Evolutionary conservation across 2,329 filamentous ascomycete species (phyloP).

Genomic region (Beauveria sp.): DNA sequence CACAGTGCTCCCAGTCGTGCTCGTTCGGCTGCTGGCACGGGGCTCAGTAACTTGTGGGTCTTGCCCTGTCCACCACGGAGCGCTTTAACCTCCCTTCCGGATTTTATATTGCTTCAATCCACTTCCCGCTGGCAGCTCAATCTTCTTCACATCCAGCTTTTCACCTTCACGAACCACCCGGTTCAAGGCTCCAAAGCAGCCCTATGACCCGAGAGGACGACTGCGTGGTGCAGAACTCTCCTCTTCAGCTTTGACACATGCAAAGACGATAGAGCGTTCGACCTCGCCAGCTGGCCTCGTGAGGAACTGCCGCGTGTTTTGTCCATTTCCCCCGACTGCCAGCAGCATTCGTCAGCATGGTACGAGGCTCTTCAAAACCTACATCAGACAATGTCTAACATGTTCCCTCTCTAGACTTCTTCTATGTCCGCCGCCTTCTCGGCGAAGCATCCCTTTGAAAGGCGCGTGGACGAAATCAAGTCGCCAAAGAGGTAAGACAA

Average conservation of each 20-base stretch:
- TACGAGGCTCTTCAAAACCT: background rate
- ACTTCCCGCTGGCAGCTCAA: background rate
- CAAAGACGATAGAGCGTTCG: background rate
- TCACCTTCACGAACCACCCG: background rate
- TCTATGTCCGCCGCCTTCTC: slow-evolving; percentile 67
- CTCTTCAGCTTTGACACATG: slow-evolving; percentile 6
- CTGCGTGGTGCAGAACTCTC: background rate
- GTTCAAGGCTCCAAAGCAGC: background rate
- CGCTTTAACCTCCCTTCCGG: slow-evolving; percentile 11
- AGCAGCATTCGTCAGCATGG: slow-evolving; percentile 4
- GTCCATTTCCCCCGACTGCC: background rate
- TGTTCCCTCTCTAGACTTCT: slow-evolving; percentile 48
- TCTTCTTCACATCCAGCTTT: background rate
- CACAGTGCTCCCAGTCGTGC: too few relatives aligned
- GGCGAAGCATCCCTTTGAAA: slow-evolving; percentile 66
- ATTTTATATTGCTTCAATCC: slow-evolving; percentile 9
- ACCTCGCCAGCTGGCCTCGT: slow-evolving; percentile 11
- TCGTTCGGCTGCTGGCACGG: background rate
- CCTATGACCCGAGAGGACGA: slow-evolving; percentile 4
- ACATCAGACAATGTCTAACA: background rate
- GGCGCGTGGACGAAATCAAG: slow-evolving; percentile 75
- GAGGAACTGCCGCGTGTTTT: background rate
- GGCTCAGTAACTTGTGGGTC: slow-evolving; percentile 3
- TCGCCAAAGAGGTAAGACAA: slow-evolving; percentile 75
- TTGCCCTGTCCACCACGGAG: slow-evolving; percentile 2